phyloP scores from a whole-genome alignment of 768 basidiomycete species.

The Termitomyces sp. region DNA sequence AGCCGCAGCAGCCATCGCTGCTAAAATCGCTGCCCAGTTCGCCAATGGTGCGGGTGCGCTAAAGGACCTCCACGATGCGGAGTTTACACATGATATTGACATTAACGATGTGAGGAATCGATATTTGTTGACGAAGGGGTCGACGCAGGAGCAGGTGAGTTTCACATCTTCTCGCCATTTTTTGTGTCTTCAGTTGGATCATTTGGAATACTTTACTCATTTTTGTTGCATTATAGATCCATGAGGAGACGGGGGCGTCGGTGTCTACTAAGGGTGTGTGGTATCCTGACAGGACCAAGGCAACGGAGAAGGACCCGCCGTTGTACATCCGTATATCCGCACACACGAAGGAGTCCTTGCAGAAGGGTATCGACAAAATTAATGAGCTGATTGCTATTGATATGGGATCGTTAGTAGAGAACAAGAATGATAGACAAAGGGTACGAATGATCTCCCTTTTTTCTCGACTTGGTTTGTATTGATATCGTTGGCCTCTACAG shows the following conservation, averaged over 20 bases:
- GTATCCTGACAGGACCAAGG: conserved; percentile 92
- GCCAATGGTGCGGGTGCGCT: conserved; percentile 37
- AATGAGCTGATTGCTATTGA: conserved; percentile 73
- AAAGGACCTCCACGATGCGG: conserved; percentile 71
- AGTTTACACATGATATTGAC: conserved; percentile 89
- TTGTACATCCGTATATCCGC: conserved; percentile 93
- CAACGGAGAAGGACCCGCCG: conserved; percentile 90
- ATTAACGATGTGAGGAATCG: conserved; percentile 96
- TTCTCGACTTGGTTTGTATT: neutral
- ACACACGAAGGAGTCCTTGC: conserved; percentile 56
- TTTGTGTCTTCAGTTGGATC: neutral
- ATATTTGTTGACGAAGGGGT: conserved; percentile 90
- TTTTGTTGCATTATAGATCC: conserved; percentile 50
- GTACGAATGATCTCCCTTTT: conserved; percentile 49
- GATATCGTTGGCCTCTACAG: conserved; percentile 29
- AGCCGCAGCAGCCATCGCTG: conserved; percentile 80
- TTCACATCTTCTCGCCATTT: neutral
- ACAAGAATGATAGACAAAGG: conserved; percentile 63
- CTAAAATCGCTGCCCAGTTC: conserved; percentile 92
- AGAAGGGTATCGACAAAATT: conserved; percentile 65
- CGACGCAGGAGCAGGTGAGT: conserved; percentile 86
- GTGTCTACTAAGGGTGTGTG: conserved; percentile 92
- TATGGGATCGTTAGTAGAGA: conserved; percentile 78
- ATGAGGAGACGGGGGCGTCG: conserved; percentile 89
- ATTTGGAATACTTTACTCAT: neutral